Evolutionary conservation across 768 basidiomycete species (phyloP), one percentile per base, ranked within the genome.

Genomic region (Suillus fuscotomentosus): DNA sequence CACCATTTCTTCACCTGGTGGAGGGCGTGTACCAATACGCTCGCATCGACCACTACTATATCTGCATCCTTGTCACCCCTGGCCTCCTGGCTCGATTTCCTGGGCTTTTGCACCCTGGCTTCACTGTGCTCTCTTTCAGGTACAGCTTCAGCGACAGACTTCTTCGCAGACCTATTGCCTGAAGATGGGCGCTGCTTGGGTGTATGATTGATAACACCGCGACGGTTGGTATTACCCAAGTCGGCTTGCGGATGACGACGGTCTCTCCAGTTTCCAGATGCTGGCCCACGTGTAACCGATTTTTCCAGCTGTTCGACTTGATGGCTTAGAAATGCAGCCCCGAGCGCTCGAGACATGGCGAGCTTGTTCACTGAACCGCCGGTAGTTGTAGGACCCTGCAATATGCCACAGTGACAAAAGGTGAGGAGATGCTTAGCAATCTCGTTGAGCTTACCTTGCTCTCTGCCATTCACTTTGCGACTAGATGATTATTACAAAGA

Each of bases 231-330:
- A 20, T 53, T 47, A 11, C 47, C 66, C 24, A 43, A 17, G 65
- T 74, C 71, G 31, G 69, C 60, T 36, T 64, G 68, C 39, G 64
- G 62, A 24, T 75, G 79, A 74, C 72, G 80, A 71, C 72, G 81
- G 63, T 85, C 85, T 66, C 88, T 80, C 89, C 89, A 89, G 67
- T 87, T 89, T 0, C 83, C 84, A 2, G 84, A 82, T 9, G 81
- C 78, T 20, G 83, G 78, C 8, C 82, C 84, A 41, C 79, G 80
- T 4, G 81, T 78, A 22, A 92, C 89, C 0, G 88, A 81, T 76
- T 90, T 89, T 79, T 95, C 92, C 61, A 95, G 87, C 71, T 94
- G 90, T 69, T 94, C 91, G 51, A 95, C 93, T 70, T 95, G 92
- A 69, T 95, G 92, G 67, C 84, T 90, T 65, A 95, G 84, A 73